Conservation (phyloP, 768 basidiomycete genomes). For the Pulveroboletus sp. region DNA sequence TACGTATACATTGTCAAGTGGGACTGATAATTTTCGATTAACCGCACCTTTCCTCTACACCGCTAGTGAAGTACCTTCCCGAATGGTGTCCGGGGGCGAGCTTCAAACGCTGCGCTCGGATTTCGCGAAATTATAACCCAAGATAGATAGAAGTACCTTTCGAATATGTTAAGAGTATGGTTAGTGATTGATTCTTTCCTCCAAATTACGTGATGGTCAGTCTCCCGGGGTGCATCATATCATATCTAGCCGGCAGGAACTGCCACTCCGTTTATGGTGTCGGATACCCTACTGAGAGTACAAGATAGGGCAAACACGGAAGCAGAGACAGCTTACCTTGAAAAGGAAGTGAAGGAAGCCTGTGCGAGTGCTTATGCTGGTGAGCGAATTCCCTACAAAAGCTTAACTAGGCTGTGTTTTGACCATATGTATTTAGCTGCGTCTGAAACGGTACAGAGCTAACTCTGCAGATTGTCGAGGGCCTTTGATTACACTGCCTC, state of each 20-base stretch:
- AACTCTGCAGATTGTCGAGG: neutral
- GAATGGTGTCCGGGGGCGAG: neutral
- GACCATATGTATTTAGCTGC: slow-evolving; percentile 11
- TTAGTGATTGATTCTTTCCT: slow-evolving; percentile 1
- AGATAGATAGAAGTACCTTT: slow-evolving; percentile 20
- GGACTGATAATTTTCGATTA: neutral
- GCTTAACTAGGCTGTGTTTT: slow-evolving; percentile 5
- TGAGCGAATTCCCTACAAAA: neutral
- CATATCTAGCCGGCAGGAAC: slow-evolving; percentile 14
- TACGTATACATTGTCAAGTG: neutral
- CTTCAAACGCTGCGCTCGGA: slow-evolving; percentile 14
- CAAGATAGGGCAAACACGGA: slow-evolving; percentile 1
- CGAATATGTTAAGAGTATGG: slow-evolving; percentile 22
- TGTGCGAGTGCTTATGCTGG: slow-evolving; percentile 20
- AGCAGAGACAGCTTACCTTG: slow-evolving; percentile 10
- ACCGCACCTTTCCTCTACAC: neutral
- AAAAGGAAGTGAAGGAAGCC: slow-evolving; percentile 21
- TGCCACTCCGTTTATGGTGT: slow-evolving; percentile 21
- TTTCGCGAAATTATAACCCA: slow-evolving; percentile 3
- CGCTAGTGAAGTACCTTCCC: slow-evolving; percentile 17
- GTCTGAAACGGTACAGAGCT: slow-evolving; percentile 19
- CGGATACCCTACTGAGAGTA: slow-evolving; percentile 14
- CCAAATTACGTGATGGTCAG: neutral
- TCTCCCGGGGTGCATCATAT: neutral
- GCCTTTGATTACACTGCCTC: slow-evolving; percentile 4